Evolutionary conservation across 441 rosid genomes (phyloP).

Genomic region (Brassica balearica): DNA sequence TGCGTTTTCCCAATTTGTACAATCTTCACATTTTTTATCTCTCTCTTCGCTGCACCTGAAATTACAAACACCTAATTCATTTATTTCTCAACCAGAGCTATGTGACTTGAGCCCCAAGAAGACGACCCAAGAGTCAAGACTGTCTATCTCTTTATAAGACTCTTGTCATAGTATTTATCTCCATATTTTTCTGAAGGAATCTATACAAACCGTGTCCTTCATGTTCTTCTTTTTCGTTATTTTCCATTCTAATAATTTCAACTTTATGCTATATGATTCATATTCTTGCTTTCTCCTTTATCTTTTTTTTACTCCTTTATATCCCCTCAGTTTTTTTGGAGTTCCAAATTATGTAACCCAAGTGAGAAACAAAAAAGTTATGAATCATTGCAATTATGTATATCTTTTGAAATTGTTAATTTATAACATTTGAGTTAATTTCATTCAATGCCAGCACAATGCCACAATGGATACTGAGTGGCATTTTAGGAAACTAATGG

Average conservation of each 20-base stretch:
- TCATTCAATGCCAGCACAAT: background rate
- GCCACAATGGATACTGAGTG: too few species aligned
- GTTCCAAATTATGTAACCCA: conserved; percentile 9
- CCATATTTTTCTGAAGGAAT: conserved; percentile 19
- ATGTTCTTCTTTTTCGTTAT: background rate
- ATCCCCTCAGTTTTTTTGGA: conserved; percentile 24
- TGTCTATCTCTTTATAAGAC: conserved; percentile 20
- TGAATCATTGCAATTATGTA: background rate
- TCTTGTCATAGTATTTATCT: conserved; percentile 24
- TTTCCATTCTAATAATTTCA: conserved; percentile 1
- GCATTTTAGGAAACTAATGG: too few species aligned
- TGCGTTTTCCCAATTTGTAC: conserved; percentile 36
- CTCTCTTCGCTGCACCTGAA: background rate
- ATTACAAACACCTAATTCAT: conserved; percentile 42
- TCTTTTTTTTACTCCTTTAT: conserved; percentile 12
- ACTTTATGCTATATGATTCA: background rate
- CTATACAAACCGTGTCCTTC: conserved; percentile 13
- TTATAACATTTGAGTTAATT: background rate
- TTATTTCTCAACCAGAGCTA: conserved; percentile 37
- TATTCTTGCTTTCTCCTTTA: background rate
- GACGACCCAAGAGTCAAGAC: conserved; percentile 23
- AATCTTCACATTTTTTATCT: conserved; percentile 38
- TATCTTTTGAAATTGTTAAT: background rate
- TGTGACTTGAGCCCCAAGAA: conserved; percentile 38
- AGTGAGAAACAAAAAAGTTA: background rate